Evolutionary conservation across 1,284 basidiomycete species (phyloP).

Genomic region (Irpex sp.): DNA sequence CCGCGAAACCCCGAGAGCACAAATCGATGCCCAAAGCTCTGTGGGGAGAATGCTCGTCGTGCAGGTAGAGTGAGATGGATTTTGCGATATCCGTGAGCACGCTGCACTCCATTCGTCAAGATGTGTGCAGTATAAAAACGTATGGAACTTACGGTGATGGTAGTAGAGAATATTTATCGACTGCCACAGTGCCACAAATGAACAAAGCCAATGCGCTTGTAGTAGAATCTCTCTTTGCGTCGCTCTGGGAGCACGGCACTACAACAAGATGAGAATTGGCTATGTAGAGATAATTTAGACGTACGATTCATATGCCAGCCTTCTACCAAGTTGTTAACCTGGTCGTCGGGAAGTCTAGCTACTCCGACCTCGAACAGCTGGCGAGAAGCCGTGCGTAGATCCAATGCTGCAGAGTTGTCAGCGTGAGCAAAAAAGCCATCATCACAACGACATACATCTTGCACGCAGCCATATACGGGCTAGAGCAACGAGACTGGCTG

Average conservation of each 20-base stretch:
- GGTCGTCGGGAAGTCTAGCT: slow-evolving; percentile 61
- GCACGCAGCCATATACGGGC: slow-evolving; percentile 74
- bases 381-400: slow-evolving; percentile 73
- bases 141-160: slow-evolving; percentile 53
- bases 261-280: slow-evolving; percentile 10
- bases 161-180: slow-evolving; percentile 77
- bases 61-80: slow-evolving; percentile 75
- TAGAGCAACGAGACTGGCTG: slow-evolving; percentile 70
- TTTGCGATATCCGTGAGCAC: slow-evolving; percentile 80
- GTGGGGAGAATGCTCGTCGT: slow-evolving; percentile 64
- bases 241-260: slow-evolving; percentile 73
- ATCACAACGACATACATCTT: slow-evolving; percentile 45
- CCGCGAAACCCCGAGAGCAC: slow-evolving; percentile 84
- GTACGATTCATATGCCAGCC: slow-evolving; percentile 68
- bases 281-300: slow-evolving; percentile 20
- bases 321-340: slow-evolving; percentile 58
- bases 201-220: slow-evolving; percentile 69
- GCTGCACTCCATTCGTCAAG: slow-evolving; percentile 34
- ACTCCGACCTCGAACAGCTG: slow-evolving; percentile 75
- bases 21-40: slow-evolving; percentile 84
- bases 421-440: neutral
- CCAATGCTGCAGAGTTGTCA: slow-evolving; percentile 38
- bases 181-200: slow-evolving; percentile 80
- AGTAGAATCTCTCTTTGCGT: slow-evolving; percentile 48
- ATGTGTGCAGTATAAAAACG: neutral